Conservation (phyloP, 2,329 filamentous ascomycete genomes). For the Diaporthe helianthi region DNA sequence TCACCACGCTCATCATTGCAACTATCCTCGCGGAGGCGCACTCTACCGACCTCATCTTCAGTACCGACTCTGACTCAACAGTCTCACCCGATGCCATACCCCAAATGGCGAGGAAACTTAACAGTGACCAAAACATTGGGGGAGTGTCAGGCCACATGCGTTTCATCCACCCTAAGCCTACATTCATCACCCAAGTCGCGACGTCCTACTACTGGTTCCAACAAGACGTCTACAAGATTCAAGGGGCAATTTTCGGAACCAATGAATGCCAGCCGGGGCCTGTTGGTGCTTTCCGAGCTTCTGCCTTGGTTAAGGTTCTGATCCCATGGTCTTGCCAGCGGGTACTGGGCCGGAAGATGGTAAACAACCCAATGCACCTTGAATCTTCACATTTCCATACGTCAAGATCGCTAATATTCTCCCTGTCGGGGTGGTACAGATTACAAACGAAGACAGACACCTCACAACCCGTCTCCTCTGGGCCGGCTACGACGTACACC, state of each 20-base stretch:
- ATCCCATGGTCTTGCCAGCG: conserved; percentile 7
- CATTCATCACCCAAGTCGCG: conserved; percentile 2
- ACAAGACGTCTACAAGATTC: conserved; percentile 10
- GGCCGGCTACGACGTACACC: conserved; percentile 17
- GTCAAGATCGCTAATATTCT: neutral
- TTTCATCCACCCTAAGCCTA: conserved; percentile 16
- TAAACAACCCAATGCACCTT: neutral
- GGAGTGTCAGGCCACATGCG: conserved; percentile 18
- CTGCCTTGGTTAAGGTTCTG: conserved; percentile 1
- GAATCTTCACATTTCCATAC: no score
- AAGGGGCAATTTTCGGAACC: neutral
- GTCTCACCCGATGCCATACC: neutral
- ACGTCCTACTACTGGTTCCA: conserved; percentile 26
- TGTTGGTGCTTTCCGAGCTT: conserved; percentile 3
- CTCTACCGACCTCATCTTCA: conserved; percentile 6
- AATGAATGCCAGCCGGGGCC: conserved; percentile 24
- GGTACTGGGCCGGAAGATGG: conserved; percentile 16
- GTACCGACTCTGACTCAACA: conserved; percentile 21
- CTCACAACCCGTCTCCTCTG: conserved; percentile 4
- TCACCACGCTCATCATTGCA: neutral
- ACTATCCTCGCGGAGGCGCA: neutral
- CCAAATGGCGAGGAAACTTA: neutral
- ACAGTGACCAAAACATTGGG: neutral
- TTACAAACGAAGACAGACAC: conserved; percentile 25
- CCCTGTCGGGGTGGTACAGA: neutral